Percentiles rank a stretch among this genome's conserved stretches.
phyloP scores from a whole-genome alignment of 1,139 yeast species.

The Entelexis paramagnoliae region DNA sequence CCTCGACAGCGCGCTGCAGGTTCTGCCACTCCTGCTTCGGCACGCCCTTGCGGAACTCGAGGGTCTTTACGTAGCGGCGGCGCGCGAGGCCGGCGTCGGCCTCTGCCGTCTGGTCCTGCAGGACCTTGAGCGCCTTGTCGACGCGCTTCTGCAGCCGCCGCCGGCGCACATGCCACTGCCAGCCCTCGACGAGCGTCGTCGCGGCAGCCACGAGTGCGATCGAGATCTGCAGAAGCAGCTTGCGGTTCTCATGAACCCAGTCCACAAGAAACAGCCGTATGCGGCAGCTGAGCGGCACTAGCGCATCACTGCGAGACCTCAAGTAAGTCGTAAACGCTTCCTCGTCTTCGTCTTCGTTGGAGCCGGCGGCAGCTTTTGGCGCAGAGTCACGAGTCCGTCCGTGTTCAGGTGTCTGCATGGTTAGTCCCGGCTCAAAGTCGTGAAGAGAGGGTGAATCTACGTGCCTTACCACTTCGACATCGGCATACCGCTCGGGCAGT shows the following conservation, averaged over 20 bases:
- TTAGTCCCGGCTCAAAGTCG: slow-evolving; percentile 9
- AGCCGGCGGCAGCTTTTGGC: slow-evolving; percentile 12
- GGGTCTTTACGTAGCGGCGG: slow-evolving; percentile 15
- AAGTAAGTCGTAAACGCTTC: background rate
- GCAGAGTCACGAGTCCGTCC: slow-evolving; percentile 7
- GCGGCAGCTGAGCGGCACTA: slow-evolving; percentile 5
- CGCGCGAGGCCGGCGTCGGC: slow-evolving; percentile 18
- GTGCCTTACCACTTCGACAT: slow-evolving; percentile 73
- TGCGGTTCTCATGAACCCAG: slow-evolving; percentile 3
- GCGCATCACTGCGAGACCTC: slow-evolving; percentile 3
- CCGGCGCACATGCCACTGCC: slow-evolving; percentile 9
- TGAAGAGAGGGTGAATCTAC: background rate
- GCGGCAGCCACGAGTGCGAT: background rate
- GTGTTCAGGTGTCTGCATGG: slow-evolving; percentile 15
- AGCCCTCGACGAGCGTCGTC: background rate
- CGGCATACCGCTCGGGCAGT: slow-evolving; percentile 58
- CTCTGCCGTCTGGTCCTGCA: slow-evolving; percentile 15
- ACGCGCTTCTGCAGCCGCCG: slow-evolving; percentile 9
- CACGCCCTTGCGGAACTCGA: slow-evolving; percentile 14
- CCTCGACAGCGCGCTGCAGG: slow-evolving; percentile 52
- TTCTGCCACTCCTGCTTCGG: slow-evolving; percentile 42
- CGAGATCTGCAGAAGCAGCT: background rate
- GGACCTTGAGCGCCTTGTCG: background rate
- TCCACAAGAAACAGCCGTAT: background rate
- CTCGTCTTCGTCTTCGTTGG: slow-evolving; percentile 2